These are phyloP conservation scores for Eucalyptus erythrocorys DNA, from an alignment of 345 rosid genomes.

Conservation along the genomic window DNA sequence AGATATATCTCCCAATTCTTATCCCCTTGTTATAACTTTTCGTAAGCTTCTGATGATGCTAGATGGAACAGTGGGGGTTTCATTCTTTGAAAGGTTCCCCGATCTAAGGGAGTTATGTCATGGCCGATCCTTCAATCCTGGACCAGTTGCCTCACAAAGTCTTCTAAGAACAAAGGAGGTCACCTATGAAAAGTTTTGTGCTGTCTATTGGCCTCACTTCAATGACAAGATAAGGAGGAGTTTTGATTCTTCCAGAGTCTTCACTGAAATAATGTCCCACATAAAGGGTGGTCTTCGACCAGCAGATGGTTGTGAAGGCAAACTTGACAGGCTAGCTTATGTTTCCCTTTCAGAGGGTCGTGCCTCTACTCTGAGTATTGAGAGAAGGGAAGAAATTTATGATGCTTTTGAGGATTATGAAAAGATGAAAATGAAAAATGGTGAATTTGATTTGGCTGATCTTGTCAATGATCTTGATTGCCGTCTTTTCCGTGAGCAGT, in stretches of 20 bases:
- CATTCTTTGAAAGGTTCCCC: slow-evolving; percentile 33
- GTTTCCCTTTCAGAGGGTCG: slow-evolving; percentile 17
- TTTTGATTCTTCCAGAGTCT: slow-evolving; percentile 34
- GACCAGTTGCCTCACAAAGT: slow-evolving; percentile 5
- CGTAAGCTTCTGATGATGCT: slow-evolving; percentile 47
- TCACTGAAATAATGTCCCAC: slow-evolving; percentile 41
- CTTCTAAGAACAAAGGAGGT: slow-evolving; percentile 32
- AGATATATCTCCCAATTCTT: slow-evolving; percentile 12
- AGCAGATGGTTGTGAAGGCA: slow-evolving; percentile 6
- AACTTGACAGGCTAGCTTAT: slow-evolving; percentile 16
- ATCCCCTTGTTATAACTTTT: slow-evolving; percentile 43
- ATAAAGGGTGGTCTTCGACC: slow-evolving; percentile 32
- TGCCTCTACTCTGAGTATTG: slow-evolving; percentile 12
- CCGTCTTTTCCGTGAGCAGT: slow-evolving; percentile 11
- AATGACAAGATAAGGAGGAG: slow-evolving; percentile 12
- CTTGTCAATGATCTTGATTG: slow-evolving; percentile 34
- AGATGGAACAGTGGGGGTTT: slow-evolving; percentile 33
- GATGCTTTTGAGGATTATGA: slow-evolving; percentile 31
- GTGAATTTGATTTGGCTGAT: slow-evolving; percentile 51
- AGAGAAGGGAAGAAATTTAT: slow-evolving; percentile 17
- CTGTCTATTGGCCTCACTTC: slow-evolving; percentile 48
- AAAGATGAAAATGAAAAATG: slow-evolving; percentile 19
- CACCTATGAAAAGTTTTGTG: slow-evolving; percentile 25
- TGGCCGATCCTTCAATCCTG: background rate
- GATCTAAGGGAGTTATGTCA: slow-evolving; percentile 6